Base-by-base conservation (phyloP, 2,329 filamentous ascomycete species). In the Aspergillus proliferans region DNA sequence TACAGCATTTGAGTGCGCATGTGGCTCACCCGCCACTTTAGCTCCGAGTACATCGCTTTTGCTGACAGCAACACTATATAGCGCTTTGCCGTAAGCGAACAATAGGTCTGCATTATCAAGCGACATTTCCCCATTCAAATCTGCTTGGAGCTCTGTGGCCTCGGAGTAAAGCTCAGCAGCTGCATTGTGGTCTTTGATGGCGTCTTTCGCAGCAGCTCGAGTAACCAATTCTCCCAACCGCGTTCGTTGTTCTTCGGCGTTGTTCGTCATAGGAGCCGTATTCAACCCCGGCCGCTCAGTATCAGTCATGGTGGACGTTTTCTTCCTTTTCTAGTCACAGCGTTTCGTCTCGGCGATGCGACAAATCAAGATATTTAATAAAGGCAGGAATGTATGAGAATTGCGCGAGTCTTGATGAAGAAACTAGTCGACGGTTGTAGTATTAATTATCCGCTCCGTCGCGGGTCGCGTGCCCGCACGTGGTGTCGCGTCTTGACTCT, bases 1-100 rank as follows among this genome's bases (percentile, higher is more conserved):
- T 42, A 73, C 64, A 47, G 69, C 71, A 61, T 76, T 78, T 50
- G 63, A 75, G 73, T 70, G 83, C 71, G 63, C 78, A 72, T 65
- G 81, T 68, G 76, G 73, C 41, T 77, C 76, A 2, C 77, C 73
- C 12, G 81, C 79, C 18, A 91, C 86, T 62, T 86, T 87, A 30
- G 87, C 88, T 49, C 93, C 93, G 33, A 98, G 78, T 21, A 98
- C 91, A 64, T 97, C 91, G 65, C 90, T 96, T 71, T 95, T 95
- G 68, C 83, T 85, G 67, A 97, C 87, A 26, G 91, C 93, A 52
- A 97, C 87, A 68, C 91, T 91, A 78, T 95, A 97, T 18, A 98
- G 76, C 49, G 89, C 89, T 65, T 92, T 88, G 12, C 93, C 93
- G 71, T 98, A 98, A 55, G 90, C 82, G 70, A 95, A 98, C 18